A percentile compares a stretch with the other conserved stretches of the same genome.
phyloP scores from a whole-genome alignment of 2,329 filamentous ascomycete species.

The Trichoderma atrobrunneum region DNA sequence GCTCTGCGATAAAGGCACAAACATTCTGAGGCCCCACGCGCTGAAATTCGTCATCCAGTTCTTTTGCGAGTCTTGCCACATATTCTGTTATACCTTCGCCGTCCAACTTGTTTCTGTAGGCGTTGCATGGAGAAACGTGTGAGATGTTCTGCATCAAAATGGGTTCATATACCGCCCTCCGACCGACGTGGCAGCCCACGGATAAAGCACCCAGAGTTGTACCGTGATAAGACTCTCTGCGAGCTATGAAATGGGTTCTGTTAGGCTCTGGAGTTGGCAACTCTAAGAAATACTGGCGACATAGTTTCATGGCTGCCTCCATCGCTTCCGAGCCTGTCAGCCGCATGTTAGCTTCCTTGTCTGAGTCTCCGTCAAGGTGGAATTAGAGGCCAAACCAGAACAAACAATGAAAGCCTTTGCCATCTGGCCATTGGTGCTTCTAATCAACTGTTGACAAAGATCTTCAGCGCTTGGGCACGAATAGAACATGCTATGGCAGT shows the following conservation, averaged over 20 bases:
- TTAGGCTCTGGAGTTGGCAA: background rate
- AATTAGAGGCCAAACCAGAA: background rate
- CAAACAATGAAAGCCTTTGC: background rate
- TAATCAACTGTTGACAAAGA: background rate
- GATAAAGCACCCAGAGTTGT: background rate
- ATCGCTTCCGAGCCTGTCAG: background rate
- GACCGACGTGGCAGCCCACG: background rate
- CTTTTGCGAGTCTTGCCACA: constrained; percentile 38
- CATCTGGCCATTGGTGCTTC: background rate
- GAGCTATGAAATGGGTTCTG: background rate
- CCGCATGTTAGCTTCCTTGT: background rate
- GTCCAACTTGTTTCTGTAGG: background rate
- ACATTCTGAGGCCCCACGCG: constrained; percentile 45
- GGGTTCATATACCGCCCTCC: background rate
- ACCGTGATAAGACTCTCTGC: background rate
- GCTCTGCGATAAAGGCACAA: constrained; percentile 50
- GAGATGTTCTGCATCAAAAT: background rate
- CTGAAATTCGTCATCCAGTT: constrained; percentile 48
- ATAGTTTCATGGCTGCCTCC: background rate
- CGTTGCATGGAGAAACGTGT: background rate
- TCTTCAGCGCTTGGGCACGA: background rate
- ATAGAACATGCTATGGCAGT: background rate
- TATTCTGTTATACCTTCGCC: constrained; percentile 30
- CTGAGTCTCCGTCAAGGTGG: background rate
- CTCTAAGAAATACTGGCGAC: background rate